A percentile compares a stretch with the other conserved stretches of the same genome.
Evolutionary conservation across 2,329 filamentous ascomycete species (phyloP).

Genomic region (Curvularia verruculosa): DNA sequence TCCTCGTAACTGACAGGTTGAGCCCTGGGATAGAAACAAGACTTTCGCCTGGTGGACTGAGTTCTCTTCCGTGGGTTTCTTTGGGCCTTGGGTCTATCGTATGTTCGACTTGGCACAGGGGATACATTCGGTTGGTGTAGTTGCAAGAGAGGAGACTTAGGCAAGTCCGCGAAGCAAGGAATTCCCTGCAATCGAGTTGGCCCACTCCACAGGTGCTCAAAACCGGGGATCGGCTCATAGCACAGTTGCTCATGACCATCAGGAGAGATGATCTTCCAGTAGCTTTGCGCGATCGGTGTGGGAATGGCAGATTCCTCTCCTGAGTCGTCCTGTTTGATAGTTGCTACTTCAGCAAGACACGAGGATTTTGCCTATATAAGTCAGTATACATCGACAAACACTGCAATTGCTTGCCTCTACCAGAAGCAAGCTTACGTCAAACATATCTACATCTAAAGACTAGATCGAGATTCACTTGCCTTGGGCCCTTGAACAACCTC

Average conservation of each 20-base stretch:
- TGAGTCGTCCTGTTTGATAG: slow-evolving; percentile 4
- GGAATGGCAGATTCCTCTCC: slow-evolving; percentile 17
- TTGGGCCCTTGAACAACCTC: neutral
- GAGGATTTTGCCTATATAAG: slow-evolving; percentile 7
- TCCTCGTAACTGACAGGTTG: slow-evolving; percentile 9
- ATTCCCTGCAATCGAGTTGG: neutral
- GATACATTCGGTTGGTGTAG: neutral
- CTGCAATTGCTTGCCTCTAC: neutral
- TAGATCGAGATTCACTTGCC: slow-evolving; percentile 9
- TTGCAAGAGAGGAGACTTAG: neutral
- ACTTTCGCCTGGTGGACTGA: slow-evolving; percentile 16
- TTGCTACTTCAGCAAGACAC: neutral
- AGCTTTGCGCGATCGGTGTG: slow-evolving; percentile 25
- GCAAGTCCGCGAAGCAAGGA: neutral
- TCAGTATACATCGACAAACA: slow-evolving; percentile 5
- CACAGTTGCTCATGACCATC: slow-evolving; percentile 30
- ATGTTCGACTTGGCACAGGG: slow-evolving; percentile 18
- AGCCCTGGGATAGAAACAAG: neutral
- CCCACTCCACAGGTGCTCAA: slow-evolving; percentile 32
- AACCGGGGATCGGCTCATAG: slow-evolving; percentile 32
- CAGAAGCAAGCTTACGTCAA: slow-evolving; percentile 17
- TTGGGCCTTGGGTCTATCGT: neutral
- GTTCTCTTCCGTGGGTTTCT: slow-evolving; percentile 23
- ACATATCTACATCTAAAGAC: slow-evolving; percentile 18
- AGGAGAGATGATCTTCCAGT: slow-evolving; percentile 26